Percentiles rank a stretch among this genome's conserved stretches.
Evolutionary conservation across 768 basidiomycete species (phyloP).

Genomic region (Leucosporidium scottii): DNA sequence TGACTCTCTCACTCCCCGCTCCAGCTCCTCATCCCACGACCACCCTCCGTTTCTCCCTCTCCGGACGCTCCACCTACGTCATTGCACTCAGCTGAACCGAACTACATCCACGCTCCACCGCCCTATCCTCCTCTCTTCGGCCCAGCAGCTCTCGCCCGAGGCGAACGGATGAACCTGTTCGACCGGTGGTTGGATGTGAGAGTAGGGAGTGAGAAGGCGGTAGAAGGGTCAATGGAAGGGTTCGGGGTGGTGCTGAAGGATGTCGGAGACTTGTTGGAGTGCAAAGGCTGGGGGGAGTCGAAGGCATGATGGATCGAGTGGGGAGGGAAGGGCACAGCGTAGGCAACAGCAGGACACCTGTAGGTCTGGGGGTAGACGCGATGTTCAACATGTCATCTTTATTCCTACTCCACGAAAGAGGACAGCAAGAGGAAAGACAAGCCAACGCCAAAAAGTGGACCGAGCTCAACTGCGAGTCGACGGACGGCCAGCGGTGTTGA

Average conservation of each 20-base stretch:
- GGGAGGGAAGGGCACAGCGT: neutral
- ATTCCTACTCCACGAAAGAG: too few species aligned
- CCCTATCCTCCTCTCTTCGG: slow-evolving; percentile 15
- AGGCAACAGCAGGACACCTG: too few species aligned
- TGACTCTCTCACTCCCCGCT: neutral
- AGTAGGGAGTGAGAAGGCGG: neutral
- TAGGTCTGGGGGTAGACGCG: too few species aligned
- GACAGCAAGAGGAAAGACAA: too few species aligned
- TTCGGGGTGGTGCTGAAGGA: slow-evolving; percentile 1
- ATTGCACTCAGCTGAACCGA: too few species aligned
- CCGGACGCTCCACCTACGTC: too few species aligned
- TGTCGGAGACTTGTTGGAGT: neutral
- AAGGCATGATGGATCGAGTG: neutral
- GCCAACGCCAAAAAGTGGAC: too few species aligned
- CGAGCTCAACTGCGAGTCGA: too few species aligned
- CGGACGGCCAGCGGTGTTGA: too few species aligned
- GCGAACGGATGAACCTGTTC: slow-evolving; percentile 27
- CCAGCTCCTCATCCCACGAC: too few species aligned
- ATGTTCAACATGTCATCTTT: too few species aligned
- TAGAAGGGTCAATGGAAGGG: neutral
- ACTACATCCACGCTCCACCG: slow-evolving; percentile 9
- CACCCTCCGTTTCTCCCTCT: too few species aligned
- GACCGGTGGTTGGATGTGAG: slow-evolving; percentile 13
- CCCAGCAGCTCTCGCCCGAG: neutral
- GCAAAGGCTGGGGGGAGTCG: neutral